Conservation (phyloP, 306 rosid species). For the Cicer judaicum region DNA sequence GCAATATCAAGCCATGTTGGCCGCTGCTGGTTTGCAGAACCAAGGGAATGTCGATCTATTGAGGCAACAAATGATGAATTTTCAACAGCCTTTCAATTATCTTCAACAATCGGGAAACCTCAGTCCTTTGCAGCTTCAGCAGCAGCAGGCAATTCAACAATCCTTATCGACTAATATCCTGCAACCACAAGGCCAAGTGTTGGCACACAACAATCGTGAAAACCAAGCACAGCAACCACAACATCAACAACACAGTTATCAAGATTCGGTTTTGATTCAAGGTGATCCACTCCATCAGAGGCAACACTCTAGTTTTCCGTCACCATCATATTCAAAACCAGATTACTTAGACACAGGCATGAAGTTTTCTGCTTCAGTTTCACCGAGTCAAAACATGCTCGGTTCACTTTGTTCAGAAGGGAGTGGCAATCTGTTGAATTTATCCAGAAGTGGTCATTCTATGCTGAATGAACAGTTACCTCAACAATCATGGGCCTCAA, state of each 20-base stretch:
- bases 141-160: conserved; percentile 65
- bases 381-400: conserved; percentile 61
- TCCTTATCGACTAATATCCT: conserved; percentile 58
- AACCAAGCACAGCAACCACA: conserved; percentile 66
- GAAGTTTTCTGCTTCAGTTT: conserved; percentile 62
- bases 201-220: conserved; percentile 59
- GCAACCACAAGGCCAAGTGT: conserved; percentile 61
- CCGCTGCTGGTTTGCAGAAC: conserved; percentile 78
- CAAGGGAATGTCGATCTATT: conserved; percentile 66
- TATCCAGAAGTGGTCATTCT: conserved; percentile 67
- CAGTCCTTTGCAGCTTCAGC: conserved; percentile 73
- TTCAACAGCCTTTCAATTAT: conserved; percentile 77
- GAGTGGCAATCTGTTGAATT: conserved; percentile 59
- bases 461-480: conserved; percentile 64
- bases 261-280: conserved; percentile 59
- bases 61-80: conserved; percentile 77
- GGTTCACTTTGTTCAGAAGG: conserved; percentile 73
- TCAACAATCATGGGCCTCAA: conserved; percentile 67
- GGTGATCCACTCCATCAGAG: conserved; percentile 72
- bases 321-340: conserved; percentile 65
- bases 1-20: conserved; percentile 80
- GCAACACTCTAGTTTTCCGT: conserved; percentile 66
- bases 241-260: conserved; percentile 63
- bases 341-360: conserved; percentile 65
- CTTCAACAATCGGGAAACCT: conserved; percentile 67